A percentile compares a stretch with the other conserved stretches of the same genome.
phyloP scores from a whole-genome alignment of 2,329 filamentous ascomycete species.

The Verticillium tricorpus region DNA sequence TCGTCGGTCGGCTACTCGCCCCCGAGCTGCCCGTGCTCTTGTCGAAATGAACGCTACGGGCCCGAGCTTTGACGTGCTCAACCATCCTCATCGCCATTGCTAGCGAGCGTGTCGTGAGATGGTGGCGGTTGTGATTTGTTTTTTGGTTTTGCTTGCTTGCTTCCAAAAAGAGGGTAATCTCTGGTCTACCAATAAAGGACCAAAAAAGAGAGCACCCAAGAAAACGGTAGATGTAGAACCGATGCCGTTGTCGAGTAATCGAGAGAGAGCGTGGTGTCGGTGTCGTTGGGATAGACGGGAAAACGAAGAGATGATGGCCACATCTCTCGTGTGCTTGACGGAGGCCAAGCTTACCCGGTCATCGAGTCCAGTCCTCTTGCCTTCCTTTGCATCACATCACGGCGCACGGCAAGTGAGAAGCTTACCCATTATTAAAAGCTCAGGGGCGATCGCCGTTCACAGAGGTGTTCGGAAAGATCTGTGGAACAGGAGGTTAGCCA shows the following conservation, averaged over 20 bases:
- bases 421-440: slow-evolving; percentile 43
- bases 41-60: slow-evolving; percentile 46
- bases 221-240: slow-evolving; percentile 40
- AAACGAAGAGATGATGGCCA: neutral
- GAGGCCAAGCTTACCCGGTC: neutral
- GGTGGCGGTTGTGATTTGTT: slow-evolving; percentile 14
- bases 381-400: slow-evolving; percentile 14
- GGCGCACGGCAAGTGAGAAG: slow-evolving; percentile 18
- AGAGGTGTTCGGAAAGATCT: slow-evolving; percentile 18
- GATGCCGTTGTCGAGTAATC: slow-evolving; percentile 14
- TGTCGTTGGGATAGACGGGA: slow-evolving; percentile 12
- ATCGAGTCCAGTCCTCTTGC: slow-evolving; percentile 6
- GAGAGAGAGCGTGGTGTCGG: slow-evolving; percentile 17
- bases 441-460: slow-evolving; percentile 21
- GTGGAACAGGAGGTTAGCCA: slow-evolving; percentile 19
- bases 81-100: slow-evolving; percentile 38
- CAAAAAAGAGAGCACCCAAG: slow-evolving; percentile 33
- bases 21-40: slow-evolving; percentile 15
- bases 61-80: slow-evolving; percentile 38
- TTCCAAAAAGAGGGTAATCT: slow-evolving; percentile 19
- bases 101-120: slow-evolving; percentile 25
- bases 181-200: slow-evolving; percentile 24
- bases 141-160: slow-evolving; percentile 14
- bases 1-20: neutral
- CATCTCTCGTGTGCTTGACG: neutral